These are phyloP conservation scores for Oryza punctata DNA, from an alignment of 176 grass and related monocot genomes.

Conservation along the genomic window DNA sequence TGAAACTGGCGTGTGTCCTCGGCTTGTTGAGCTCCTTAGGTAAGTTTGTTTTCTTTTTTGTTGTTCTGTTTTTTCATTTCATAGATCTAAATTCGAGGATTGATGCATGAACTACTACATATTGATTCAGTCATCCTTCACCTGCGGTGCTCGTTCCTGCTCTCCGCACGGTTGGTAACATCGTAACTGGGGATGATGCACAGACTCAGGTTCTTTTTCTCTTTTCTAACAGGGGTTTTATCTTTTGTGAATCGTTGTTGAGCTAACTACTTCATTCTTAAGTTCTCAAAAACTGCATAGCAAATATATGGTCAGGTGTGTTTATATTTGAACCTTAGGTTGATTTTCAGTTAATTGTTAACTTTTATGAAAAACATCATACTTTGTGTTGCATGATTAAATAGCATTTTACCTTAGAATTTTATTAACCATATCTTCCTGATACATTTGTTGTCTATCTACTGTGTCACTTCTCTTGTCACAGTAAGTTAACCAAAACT, in stretches of 20 bases:
- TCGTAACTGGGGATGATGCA: conserved; percentile 59
- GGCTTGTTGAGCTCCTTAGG: conserved; percentile 69
- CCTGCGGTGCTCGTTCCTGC: conserved; percentile 51
- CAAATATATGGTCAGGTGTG: neutral
- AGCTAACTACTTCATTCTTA: neutral
- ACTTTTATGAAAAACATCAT: neutral
- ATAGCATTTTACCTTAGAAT: neutral
- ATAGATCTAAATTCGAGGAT: neutral
- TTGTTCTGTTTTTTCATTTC: neutral
- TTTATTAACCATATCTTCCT: neutral
- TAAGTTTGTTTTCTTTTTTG: conserved; percentile 12
- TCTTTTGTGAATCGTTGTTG: neutral
- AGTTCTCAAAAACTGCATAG: neutral
- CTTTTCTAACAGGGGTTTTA: neutral
- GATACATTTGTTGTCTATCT: neutral
- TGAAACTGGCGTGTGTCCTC: conserved; percentile 56
- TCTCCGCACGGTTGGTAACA: conserved; percentile 54
- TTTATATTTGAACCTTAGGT: neutral
- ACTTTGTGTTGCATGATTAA: neutral
- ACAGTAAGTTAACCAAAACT: neutral
- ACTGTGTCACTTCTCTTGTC: neutral
- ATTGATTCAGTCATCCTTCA: conserved; percentile 57
- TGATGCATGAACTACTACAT: neutral
- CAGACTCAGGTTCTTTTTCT: conserved; percentile 64
- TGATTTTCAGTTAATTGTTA: neutral